phyloP scores from a whole-genome alignment of 139 green algal genomes.

The Volvox reticuliferus region DNA sequence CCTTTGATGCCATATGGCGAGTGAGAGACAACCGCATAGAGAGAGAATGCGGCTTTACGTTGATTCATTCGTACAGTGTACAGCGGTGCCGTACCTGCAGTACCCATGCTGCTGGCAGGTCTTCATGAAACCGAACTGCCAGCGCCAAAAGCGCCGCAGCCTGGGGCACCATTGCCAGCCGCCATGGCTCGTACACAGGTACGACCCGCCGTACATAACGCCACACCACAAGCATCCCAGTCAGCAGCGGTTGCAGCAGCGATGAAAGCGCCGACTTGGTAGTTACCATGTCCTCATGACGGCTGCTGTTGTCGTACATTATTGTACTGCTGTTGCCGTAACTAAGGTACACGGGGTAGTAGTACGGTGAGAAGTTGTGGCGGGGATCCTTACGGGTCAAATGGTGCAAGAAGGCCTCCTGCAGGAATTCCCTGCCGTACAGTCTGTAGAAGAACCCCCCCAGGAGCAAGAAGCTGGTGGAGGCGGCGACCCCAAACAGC shows the following conservation, averaged over 20 bases:
- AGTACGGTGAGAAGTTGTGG: constrained; percentile 96
- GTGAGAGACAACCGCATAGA: too few relatives aligned
- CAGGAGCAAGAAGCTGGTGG: constrained; percentile 69
- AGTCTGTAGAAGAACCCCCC: constrained; percentile 65
- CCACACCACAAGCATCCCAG: not conserved
- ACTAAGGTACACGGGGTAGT: constrained; percentile 86
- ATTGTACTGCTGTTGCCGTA: constrained; percentile 1
- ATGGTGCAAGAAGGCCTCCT: constrained; percentile 93
- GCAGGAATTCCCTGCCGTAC: constrained; percentile 80
- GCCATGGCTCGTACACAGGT: constrained; percentile 35
- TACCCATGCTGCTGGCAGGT: constrained; percentile 70
- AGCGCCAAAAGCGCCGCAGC: constrained; percentile 48
- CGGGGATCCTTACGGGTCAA: constrained; percentile 79
- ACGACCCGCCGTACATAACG: not conserved
- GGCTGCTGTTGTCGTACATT: not conserved
- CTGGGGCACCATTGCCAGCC: constrained; percentile 53
- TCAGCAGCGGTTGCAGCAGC: not conserved
- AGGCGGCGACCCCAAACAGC: constrained; percentile 49
- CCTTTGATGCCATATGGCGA: too few relatives aligned
- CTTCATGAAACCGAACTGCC: constrained; percentile 42
- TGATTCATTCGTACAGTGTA: too few relatives aligned
- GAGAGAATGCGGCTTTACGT: too few relatives aligned
- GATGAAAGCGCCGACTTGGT: not conserved
- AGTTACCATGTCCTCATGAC: too few relatives aligned
- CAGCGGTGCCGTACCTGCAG: constrained; percentile 39